Conservation (phyloP, 306 rosid genomes). For the Aeschynomene evenia region DNA sequence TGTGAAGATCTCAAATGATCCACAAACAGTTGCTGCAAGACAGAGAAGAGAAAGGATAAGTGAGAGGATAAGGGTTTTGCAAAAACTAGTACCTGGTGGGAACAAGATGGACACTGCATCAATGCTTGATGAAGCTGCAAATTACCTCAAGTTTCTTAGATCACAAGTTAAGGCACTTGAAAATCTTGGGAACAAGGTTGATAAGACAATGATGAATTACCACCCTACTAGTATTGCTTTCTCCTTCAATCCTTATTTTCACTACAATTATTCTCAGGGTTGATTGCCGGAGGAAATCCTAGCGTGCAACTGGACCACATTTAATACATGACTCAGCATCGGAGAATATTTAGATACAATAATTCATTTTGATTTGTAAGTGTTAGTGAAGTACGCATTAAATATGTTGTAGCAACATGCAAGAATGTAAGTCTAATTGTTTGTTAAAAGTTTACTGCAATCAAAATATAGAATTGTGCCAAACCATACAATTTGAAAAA, state of each 20-base stretch:
- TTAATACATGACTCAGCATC: no score
- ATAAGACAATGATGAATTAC: constrained; percentile 49
- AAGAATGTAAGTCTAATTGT: no score
- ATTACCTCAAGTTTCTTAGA: constrained; percentile 81
- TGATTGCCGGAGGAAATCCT: no score
- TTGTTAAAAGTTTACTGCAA: no score
- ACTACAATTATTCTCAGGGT: constrained; percentile 42
- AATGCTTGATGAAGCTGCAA: constrained; percentile 97
- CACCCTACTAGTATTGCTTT: constrained; percentile 64
- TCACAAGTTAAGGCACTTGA: constrained; percentile 83
- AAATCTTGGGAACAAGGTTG: constrained; percentile 65
- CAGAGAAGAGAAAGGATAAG: constrained; percentile 90
- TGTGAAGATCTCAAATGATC: constrained; percentile 81
- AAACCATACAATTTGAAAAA: no score
- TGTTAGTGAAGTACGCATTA: no score
- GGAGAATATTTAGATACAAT: no score
- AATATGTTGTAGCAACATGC: no score
- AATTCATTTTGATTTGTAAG: no score
- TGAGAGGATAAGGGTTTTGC: constrained; percentile 84
- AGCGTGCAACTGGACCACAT: no score
- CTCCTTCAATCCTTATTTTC: constrained; percentile 82
- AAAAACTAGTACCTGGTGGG: constrained; percentile 92
- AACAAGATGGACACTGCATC: constrained; percentile 98
- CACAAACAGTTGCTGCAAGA: constrained; percentile 96
- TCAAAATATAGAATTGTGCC: no score